Conservation (phyloP, 495 filamentous ascomycete genomes). For the Penicillium chermesinum region DNA sequence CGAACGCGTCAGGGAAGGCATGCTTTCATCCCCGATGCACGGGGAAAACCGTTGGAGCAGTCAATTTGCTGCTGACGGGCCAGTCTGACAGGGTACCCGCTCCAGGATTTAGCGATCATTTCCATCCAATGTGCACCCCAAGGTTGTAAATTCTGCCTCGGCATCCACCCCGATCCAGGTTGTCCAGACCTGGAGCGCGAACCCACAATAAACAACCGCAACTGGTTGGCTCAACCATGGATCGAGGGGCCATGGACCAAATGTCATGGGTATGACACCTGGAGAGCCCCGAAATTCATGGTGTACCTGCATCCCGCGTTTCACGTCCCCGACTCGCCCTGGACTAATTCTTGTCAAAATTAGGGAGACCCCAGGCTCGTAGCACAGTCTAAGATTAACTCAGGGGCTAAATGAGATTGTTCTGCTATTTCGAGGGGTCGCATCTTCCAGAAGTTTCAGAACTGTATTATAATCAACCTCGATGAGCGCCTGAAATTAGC, state of each 20-base stretch:
- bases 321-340: neutral
- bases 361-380: too few species aligned
- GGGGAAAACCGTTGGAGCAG: slow-evolving; percentile 6
- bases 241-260: slow-evolving; percentile 1
- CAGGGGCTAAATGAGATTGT: neutral
- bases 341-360: too few species aligned
- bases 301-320: neutral
- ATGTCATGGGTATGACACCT: neutral
- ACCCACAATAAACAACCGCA: slow-evolving; percentile 19
- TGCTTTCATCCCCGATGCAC: too few species aligned
- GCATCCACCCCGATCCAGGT: neutral
- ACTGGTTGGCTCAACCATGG: slow-evolving; percentile 14
- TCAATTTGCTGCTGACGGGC: slow-evolving; percentile 4
- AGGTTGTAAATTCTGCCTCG: too few species aligned
- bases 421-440: neutral
- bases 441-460: neutral
- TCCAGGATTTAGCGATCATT: too few species aligned
- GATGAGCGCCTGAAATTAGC: neutral
- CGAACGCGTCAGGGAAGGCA: too few species aligned
- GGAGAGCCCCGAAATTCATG: neutral
- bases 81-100: slow-evolving; percentile 7
- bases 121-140: too few species aligned
- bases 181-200: neutral
- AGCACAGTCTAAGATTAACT: neutral
- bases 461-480: neutral